Conservation (phyloP, 495 filamentous ascomycete genomes). For the Neurospora terricola region DNA sequence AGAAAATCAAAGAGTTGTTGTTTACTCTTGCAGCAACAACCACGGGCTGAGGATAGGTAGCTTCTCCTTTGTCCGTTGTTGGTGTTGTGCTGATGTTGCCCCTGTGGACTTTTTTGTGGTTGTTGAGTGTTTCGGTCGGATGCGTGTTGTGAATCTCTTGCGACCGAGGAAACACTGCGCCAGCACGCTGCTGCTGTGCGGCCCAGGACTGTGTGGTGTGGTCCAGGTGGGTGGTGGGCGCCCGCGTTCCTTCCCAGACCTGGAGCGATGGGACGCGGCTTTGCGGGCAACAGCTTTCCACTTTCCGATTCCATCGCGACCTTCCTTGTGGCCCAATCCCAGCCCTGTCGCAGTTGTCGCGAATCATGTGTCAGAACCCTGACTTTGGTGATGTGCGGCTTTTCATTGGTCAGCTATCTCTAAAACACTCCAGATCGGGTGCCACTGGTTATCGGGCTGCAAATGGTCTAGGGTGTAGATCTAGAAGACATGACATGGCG, state of each 20-base stretch:
- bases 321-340: neutral
- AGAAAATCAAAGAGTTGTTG: neutral
- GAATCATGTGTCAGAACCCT: slow-evolving; percentile 12
- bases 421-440: neutral
- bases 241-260: neutral
- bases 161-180: neutral
- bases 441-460: neutral
- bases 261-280: neutral
- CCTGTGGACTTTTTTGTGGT: neutral
- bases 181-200: neutral
- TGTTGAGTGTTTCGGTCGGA: neutral
- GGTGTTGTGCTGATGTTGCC: neutral
- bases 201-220: neutral
- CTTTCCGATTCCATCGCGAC: neutral
- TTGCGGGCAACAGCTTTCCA: neutral
- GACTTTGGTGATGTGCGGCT: neutral
- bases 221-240: neutral
- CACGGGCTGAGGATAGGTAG: neutral
- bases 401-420: neutral
- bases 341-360: slow-evolving; percentile 10
- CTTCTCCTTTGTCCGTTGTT: neutral
- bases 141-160: neutral
- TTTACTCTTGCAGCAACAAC: neutral
- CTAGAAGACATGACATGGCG: neutral
- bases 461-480: neutral